Evolutionary conservation across 371 early-diverging fungal genomes (phyloP), one percentile per base, ranked within the genome.

Genomic region (Nematocida ironsii): DNA sequence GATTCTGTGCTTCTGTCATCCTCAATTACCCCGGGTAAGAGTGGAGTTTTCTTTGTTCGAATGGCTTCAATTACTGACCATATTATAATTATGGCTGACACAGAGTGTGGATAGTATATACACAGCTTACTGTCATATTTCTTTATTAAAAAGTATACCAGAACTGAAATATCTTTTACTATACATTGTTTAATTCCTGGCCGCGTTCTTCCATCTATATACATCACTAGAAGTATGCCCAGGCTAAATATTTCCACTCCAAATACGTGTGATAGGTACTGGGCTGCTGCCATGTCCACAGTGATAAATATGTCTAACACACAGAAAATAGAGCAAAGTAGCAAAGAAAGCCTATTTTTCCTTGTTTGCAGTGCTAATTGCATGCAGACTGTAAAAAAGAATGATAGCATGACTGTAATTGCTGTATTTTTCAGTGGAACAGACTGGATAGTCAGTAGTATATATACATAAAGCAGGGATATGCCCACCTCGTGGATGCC

Each of bases 301-400:
- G 54, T 33, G 16, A 16, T 50, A 33, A 68, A 68, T 16, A 68
- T n/a, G 25, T 68, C 69, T 33, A 11, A 47, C 2, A 47, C 20
- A 40, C 69, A 68, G 25, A 68, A 68, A 50, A 68, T 16, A 18
- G 27, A 68, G 69, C 52, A 68, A 7, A 68, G 54, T 6, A 68
- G 11, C n/a, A 9, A 0, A 16, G 54, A 16, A 11, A 68, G 11
- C 16, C 16, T 47, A 7, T 16, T 68, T 27, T 52, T 68, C 25
- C 54, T 47, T 5, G 40, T 11, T 3, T 52, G 69, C 16, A 68
- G 69, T 1, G 69, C 47, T 18, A 68, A n/a, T 23, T 50, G 69
- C 69, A 68, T 47, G 52, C 47, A 23, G 6, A 68, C 16, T 11
- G 27, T 56, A 48, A 54, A 71, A 18, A 71, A 6, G 40, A 54